These are phyloP conservation scores for Penicillium riverlandense DNA, from an alignment of 495 filamentous ascomycete genomes.

Conservation along the genomic window DNA sequence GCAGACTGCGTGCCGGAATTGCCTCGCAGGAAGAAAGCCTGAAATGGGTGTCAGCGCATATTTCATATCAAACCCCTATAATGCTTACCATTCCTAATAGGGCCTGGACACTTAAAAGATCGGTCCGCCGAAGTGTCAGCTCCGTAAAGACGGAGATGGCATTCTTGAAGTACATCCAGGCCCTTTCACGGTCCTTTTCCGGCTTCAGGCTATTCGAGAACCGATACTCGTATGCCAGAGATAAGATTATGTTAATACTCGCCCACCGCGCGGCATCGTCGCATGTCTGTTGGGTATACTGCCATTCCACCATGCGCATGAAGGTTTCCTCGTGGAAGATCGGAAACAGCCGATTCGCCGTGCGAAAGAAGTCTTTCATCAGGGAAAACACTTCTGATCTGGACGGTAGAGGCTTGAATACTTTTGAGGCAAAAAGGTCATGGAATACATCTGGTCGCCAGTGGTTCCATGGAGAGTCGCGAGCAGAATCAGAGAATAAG, in stretches of 20 bases:
- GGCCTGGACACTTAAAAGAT: constrained; percentile 88
- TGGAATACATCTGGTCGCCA: constrained; percentile 92
- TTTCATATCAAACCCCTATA: neutral
- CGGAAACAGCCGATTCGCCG: constrained; percentile 95
- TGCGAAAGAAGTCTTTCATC: constrained; percentile 85
- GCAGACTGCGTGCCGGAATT: constrained; percentile 90
- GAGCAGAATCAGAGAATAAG: constrained; percentile 62
- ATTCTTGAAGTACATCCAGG: constrained; percentile 91
- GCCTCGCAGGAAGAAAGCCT: constrained; percentile 86
- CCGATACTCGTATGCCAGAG: constrained; percentile 80
- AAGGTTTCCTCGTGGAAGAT: constrained; percentile 93
- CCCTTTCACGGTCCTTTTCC: constrained; percentile 80
- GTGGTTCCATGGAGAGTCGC: constrained; percentile 77
- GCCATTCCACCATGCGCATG: constrained; percentile 88
- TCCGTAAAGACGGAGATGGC: constrained; percentile 87
- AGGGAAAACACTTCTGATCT: constrained; percentile 73
- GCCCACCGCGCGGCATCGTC: constrained; percentile 96
- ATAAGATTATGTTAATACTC: constrained; percentile 84
- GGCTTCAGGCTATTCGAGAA: constrained; percentile 83
- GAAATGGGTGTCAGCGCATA: constrained; percentile 2
- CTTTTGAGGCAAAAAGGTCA: constrained; percentile 74
- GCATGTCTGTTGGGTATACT: constrained; percentile 86
- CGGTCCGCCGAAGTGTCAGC: constrained; percentile 85
- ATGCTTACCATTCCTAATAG: constrained; percentile 73
- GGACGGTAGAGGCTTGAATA: constrained; percentile 72